phyloP scores from a whole-genome alignment of 495 filamentous ascomycete species.

The Cladorrhinum samala region DNA sequence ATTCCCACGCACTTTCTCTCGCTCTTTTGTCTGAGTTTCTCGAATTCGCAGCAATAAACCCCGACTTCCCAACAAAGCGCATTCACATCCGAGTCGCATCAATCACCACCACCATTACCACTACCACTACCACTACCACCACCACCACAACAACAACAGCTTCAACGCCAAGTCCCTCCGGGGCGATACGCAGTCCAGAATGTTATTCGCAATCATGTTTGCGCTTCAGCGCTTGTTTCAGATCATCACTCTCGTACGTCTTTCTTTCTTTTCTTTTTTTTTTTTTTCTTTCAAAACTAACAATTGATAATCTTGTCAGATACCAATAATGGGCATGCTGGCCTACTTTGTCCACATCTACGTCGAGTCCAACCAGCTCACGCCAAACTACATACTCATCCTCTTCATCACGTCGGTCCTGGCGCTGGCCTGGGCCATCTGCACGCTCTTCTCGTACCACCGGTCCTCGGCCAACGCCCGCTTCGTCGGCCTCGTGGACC shows the following conservation, averaged over 20 bases:
- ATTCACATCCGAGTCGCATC: no score
- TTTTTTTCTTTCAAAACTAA: neutral
- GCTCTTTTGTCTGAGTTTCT: no score
- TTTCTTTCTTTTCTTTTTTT: neutral
- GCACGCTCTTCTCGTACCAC: constrained; percentile 74
- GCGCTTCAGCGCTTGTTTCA: constrained; percentile 75
- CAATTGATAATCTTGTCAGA: constrained; percentile 30
- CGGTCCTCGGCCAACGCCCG: constrained; percentile 61
- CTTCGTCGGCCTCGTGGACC: constrained; percentile 75
- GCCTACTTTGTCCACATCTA: constrained; percentile 78
- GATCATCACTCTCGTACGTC: constrained; percentile 64
- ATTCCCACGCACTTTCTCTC: neutral
- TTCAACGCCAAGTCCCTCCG: neutral
- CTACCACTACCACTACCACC: neutral
- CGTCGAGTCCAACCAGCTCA: constrained; percentile 61
- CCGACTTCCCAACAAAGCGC: neutral
- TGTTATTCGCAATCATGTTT: constrained; percentile 77
- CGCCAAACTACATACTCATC: constrained; percentile 73
- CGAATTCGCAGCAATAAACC: no score
- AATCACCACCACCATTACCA: neutral
- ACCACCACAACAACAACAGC: neutral
- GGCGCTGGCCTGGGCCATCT: constrained; percentile 70
- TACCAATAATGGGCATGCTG: constrained; percentile 85
- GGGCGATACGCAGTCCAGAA: constrained; percentile 36
- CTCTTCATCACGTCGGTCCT: constrained; percentile 87